Base-by-base conservation (phyloP, 768 basidiomycete species). In the Macrolepiota albuminosa region DNA sequence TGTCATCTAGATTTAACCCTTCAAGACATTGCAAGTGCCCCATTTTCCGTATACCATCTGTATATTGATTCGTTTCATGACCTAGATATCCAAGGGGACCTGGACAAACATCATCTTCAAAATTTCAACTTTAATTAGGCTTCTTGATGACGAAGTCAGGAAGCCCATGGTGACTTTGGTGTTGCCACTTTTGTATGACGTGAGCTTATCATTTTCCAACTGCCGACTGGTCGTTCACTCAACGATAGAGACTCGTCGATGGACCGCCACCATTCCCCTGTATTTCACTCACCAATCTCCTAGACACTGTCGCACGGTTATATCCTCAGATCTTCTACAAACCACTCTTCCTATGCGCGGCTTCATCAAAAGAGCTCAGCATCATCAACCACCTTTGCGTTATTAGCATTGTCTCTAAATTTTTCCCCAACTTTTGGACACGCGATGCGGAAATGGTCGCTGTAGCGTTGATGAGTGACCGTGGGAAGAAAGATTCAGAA, bases 371-470 rank as follows among this genome's bases (percentile, higher is more conserved):
- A 64, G 85, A 85, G 57, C 66, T 81, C n/a, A 76, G 80, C 11
- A 76, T 88, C 10, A 75, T 83, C 11, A 83, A 81, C 56, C 82
- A 89, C 61, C 78, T 90, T 0, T 79, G 82, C 48, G 75, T 79
- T 4, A 68, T 91, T 49, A 72, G 75, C 14, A 76, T 81, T 2
- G 64, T 88, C 57, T 75, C 82, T 5, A 78, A 75, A 34, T 81
- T 83, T 65, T 72, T 89, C 16, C 77, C 81, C 2, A 83, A 84
- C 61, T 83, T 86, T 64, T 91, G 87, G 88, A 76, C 78, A 7
- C 77, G 81, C 26, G 84, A 91, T 68, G 76, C 84, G 6, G 89
- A 91, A 64, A 91, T 92, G 89, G 74, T 90, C 64, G 77, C 85
- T 4, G 79, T 91, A 2, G 89, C 86, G 10, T 67, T 91, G 45